Evolutionary conservation across 1,139 yeast species (phyloP), one percentile per base, ranked within the genome.

Genomic region (Lodderomyces oxycetoniae): DNA sequence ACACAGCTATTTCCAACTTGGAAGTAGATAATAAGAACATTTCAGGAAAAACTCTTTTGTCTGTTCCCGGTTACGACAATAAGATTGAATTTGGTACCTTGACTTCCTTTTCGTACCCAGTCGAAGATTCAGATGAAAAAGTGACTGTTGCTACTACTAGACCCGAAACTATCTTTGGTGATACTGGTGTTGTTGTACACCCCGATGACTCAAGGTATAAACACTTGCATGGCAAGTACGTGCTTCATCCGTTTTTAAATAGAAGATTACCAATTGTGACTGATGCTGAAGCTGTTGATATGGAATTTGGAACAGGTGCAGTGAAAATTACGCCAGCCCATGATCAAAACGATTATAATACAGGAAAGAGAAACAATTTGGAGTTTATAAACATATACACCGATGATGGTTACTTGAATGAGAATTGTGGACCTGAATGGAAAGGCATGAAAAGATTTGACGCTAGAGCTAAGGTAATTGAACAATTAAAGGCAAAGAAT

Each of bases 251-350:
- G 42, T 85, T 91, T 63, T 66, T 87, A 49, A 86, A 83, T 55
- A 82, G 89, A 59, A 72, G 77, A 54, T 63, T 91, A 38, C 98
- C 98, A 46, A 87, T 91, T 55, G 69, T 91, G 42, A 76, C 89
- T 37, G 98, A 91, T 59, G 58, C 80, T 26, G 95, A 87, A 63
- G 93, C 97, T 26, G 98, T 91, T 44, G 98, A 91, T 61, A 91
- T 91, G 97, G 95, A 86, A 61, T 91, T 91, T 50, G 98, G 98
- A 73, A 91, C 98, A 46, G 98, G 98, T 81, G 98, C 98, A 29
- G 98, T 91, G 46, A 91, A 91, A 67, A 91, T 91, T 56, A 91
- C 98, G 15, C 98, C 98, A 40, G 96, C 95, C 35, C 98, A 91
- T 61, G 98, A 91, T 63, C 86, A 83, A 53, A 91, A 91, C 73